Conservation (phyloP, 2,329 filamentous ascomycete species). For the Penicillium sp. region DNA sequence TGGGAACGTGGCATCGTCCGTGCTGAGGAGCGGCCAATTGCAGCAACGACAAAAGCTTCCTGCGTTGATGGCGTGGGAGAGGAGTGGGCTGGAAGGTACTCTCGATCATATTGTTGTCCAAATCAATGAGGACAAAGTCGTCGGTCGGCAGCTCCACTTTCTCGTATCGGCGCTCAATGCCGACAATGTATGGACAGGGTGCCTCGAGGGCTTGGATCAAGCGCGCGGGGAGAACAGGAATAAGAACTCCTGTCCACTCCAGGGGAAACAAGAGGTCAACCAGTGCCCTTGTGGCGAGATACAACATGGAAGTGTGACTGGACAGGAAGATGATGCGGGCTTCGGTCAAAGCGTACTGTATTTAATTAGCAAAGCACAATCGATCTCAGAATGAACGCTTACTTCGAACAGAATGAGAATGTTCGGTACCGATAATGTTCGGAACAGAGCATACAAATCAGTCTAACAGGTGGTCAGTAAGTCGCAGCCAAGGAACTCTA, state of each 20-base stretch:
- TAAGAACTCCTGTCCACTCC: slow-evolving; percentile 92
- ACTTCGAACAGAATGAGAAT: slow-evolving; percentile 85
- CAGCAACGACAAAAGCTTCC: slow-evolving; percentile 84
- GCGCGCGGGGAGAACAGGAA: slow-evolving; percentile 84
- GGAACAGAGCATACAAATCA: slow-evolving; percentile 90
- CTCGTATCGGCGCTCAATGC: slow-evolving; percentile 83
- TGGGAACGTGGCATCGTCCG: slow-evolving; percentile 77
- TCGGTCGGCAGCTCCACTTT: slow-evolving; percentile 74
- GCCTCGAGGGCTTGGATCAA: slow-evolving; percentile 89
- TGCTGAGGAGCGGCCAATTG: slow-evolving; percentile 90
- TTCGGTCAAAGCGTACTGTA: slow-evolving; percentile 77
- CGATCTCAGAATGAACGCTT: slow-evolving; percentile 5
- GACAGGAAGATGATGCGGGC: slow-evolving; percentile 95
- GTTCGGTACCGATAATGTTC: slow-evolving; percentile 85
- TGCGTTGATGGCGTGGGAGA: slow-evolving; percentile 82
- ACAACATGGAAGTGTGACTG: slow-evolving; percentile 93
- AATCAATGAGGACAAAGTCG: slow-evolving; percentile 91
- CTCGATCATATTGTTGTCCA: slow-evolving; percentile 89
- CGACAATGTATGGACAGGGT: slow-evolving; percentile 95
- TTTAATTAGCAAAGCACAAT: not conserved
- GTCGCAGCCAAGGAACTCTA: slow-evolving; percentile 1
- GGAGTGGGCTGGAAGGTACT: slow-evolving; percentile 75
- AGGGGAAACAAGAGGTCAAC: slow-evolving; percentile 84
- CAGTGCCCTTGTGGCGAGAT: slow-evolving; percentile 86
- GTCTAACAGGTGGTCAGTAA: slow-evolving; percentile 46